phyloP scores from a whole-genome alignment of 2,329 filamentous ascomycete genomes.

The Rutstroemia sp. region DNA sequence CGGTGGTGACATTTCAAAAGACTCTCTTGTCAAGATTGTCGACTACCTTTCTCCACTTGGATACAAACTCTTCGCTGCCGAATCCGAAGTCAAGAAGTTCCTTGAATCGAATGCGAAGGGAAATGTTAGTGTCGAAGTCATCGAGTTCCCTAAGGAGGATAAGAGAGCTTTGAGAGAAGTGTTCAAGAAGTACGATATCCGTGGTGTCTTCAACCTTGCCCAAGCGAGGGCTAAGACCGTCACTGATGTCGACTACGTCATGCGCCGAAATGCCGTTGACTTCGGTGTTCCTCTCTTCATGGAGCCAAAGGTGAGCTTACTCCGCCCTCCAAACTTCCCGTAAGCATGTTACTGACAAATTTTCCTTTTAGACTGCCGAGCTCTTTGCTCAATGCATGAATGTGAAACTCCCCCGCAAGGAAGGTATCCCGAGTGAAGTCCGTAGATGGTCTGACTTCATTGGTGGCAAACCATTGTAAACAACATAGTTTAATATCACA shows the following conservation, averaged over 20 bases:
- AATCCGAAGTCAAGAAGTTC: slow-evolving; percentile 71
- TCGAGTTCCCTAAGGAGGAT: slow-evolving; percentile 94
- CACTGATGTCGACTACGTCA: slow-evolving; percentile 93
- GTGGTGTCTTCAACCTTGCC: slow-evolving; percentile 92
- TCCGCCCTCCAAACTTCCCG: background rate
- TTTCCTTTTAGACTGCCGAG: slow-evolving; percentile 65
- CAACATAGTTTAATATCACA: background rate
- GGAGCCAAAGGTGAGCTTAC: slow-evolving; percentile 74
- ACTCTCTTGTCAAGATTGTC: slow-evolving; percentile 69
- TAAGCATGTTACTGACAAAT: slow-evolving; percentile 15
- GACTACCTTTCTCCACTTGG: slow-evolving; percentile 82
- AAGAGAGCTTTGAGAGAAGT: slow-evolving; percentile 92
- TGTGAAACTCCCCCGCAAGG: slow-evolving; percentile 83
- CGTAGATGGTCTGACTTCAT: slow-evolving; percentile 94
- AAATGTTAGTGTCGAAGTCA: slow-evolving; percentile 71
- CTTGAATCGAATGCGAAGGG: slow-evolving; percentile 66
- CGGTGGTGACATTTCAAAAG: slow-evolving; percentile 70
- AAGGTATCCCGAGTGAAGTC: slow-evolving; percentile 87
- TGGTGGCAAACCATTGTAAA: slow-evolving; percentile 70
- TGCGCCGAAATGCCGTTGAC: slow-evolving; percentile 96
- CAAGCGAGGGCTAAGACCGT: slow-evolving; percentile 75
- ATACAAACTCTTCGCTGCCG: slow-evolving; percentile 90
- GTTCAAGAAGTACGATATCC: slow-evolving; percentile 94
- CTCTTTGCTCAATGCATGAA: slow-evolving; percentile 97
- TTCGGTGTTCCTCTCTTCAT: slow-evolving; percentile 97